Conservation (phyloP, 225 moss, liverwort and hornwort genomes). For the Physcomitrellopsis africana region DNA sequence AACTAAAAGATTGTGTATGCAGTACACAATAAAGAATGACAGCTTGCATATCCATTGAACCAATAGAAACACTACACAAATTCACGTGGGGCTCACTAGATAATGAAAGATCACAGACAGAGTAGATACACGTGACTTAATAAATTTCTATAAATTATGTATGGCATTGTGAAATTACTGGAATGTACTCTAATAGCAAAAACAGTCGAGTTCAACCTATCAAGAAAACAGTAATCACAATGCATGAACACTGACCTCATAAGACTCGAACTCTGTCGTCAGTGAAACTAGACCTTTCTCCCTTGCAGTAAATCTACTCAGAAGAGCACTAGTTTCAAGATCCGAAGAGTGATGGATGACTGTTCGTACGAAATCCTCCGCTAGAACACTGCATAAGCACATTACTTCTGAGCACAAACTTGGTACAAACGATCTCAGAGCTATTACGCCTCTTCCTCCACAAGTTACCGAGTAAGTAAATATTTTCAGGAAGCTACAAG, state of each 20-base stretch:
- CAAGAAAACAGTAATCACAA: constrained; percentile 16
- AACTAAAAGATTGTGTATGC: constrained; percentile 5
- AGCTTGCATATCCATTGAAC: neutral
- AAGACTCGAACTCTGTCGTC: constrained; percentile 72
- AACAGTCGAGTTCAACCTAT: constrained; percentile 22
- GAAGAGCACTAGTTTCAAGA: constrained; percentile 71
- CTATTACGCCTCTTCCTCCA: constrained; percentile 33
- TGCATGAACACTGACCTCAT: constrained; percentile 69
- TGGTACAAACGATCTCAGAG: constrained; percentile 47
- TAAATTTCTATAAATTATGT: neutral
- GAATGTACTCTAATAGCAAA: neutral
- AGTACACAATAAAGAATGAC: neutral
- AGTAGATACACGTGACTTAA: neutral
- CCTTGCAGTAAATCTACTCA: constrained; percentile 76
- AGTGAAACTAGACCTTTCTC: constrained; percentile 73
- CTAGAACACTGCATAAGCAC: constrained; percentile 78
- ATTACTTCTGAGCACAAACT: constrained; percentile 47
- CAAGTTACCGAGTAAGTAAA: constrained; percentile 1
- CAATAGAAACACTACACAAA: neutral
- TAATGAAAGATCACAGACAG: neutral
- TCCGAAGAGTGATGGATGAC: constrained; percentile 85
- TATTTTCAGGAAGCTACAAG: constrained; percentile 9
- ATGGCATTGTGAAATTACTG: neutral
- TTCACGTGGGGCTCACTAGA: neutral
- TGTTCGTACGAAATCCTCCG: constrained; percentile 94